phyloP scores from a whole-genome alignment of 371 early-diverging fungal genomes.

The Mortierella sp. region DNA sequence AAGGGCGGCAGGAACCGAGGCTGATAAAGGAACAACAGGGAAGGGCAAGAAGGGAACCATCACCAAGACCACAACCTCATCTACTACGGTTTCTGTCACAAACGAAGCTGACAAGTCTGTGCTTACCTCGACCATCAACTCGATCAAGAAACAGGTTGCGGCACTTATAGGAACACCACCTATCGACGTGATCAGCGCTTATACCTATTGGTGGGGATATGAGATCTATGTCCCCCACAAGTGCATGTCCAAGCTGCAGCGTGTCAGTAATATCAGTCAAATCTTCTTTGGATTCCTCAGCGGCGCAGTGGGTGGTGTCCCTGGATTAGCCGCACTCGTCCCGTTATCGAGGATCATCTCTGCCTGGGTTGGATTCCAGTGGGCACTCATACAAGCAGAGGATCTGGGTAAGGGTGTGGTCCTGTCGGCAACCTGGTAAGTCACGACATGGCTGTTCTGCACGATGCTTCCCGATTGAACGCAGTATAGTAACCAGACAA shows the following conservation, averaged over 20 bases:
- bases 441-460: not conserved
- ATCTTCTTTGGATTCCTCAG: conserved; percentile 54
- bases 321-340: conserved; percentile 44
- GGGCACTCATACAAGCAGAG: conserved; percentile 49
- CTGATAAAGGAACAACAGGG: not conserved
- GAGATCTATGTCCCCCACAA: conserved; percentile 56
- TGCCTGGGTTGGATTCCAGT: conserved; percentile 57
- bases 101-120: conserved; percentile 26
- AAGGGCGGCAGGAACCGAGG: not conserved
- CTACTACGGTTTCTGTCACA: conserved; percentile 16
- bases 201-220: conserved; percentile 57
- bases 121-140: conserved; percentile 41
- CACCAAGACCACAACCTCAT: conserved; percentile 28
- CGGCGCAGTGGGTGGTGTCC: conserved; percentile 37
- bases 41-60: conserved; percentile 9
- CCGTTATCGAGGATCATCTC: conserved; percentile 55
- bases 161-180: conserved; percentile 34
- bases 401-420: conserved; percentile 53
- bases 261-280: conserved; percentile 46
- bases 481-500: not conserved
- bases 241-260: conserved; percentile 52
- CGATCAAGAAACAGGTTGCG: conserved; percentile 39
- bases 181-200: conserved; percentile 43
- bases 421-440: conserved; percentile 56
- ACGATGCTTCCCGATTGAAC: not conserved